These are phyloP conservation scores for Scutellaria baicalensis DNA, from an alignment of 257 asterid genomes.

Conservation along the genomic window DNA sequence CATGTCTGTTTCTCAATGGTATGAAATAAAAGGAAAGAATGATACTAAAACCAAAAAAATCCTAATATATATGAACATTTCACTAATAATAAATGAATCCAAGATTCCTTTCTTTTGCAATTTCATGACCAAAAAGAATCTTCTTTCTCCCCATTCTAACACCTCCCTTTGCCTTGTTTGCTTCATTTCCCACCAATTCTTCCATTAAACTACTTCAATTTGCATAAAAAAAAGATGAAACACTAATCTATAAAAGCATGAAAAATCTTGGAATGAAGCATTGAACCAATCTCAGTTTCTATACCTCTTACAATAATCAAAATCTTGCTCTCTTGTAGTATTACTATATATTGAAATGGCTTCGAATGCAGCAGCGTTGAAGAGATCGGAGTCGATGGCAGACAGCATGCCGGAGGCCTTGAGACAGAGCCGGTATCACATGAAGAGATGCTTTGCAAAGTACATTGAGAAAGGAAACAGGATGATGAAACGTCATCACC, in stretches of 20 bases:
- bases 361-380: constrained; percentile 38
- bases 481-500: constrained; percentile 50
- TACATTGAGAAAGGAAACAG: constrained; percentile 64
- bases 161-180: constrained; percentile 16
- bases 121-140: constrained; percentile 25
- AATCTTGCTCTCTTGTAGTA: not conserved
- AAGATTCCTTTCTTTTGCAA: constrained; percentile 47
- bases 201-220: not conserved
- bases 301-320: not conserved
- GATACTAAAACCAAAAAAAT: constrained; percentile 38
- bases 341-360: constrained; percentile 35
- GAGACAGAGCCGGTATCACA: constrained; percentile 80
- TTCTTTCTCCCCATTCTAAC: constrained; percentile 27
- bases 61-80: constrained; percentile 4
- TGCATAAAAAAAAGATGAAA: constrained; percentile 1
- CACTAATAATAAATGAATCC: not conserved
- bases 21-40: constrained; percentile 38
- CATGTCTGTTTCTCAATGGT: not conserved
- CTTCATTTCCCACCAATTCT: constrained; percentile 11
- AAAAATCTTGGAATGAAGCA: not conserved
- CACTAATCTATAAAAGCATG: constrained; percentile 35
- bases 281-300: not conserved
- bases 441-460: constrained; percentile 85
- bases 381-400: constrained; percentile 59
- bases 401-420: constrained; percentile 92